Evolutionary conservation across 2,329 filamentous ascomycete genomes (phyloP), one percentile per base, ranked within the genome.

Genomic region (Colletotrichum filicis): DNA sequence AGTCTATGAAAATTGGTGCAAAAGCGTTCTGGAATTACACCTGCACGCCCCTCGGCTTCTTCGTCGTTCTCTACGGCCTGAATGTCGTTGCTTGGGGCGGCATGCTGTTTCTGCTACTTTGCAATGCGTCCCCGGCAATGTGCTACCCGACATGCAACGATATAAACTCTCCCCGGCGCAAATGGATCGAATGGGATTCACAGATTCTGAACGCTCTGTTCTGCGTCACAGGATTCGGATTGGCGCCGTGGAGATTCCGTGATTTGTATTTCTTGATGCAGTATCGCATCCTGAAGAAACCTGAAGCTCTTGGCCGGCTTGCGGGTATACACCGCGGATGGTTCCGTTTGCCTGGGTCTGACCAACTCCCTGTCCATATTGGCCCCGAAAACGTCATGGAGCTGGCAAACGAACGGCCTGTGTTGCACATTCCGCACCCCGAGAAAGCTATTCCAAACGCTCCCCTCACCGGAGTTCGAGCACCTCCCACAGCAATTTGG

Each of bases 71-170:
- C 6, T 97, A 97, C 81, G 91, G 92, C 14, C 87, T 97, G 70
- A 95, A 96, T 75, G 89, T 97, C 24, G 90, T 97, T 11, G 95
- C 93, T 0, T 97, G 95, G 95, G 95, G 95, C 64, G 94, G 93
- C 71, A 97, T 97, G 95, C 87, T 97, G 42, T 97, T 97, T 83
- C 85, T 97, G 22, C 86, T 98, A 2, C 90, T 97, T 30, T 93
- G 92, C 85, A 94, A 95, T 78, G 94, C 88, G 68, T 85, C 90
- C 2, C 92, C 92, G 7, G 90, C 90, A 73, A 95, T 95, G 93
- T 95, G 94, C 85, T 80, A 87, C 76, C 92, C 88, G 0, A 85
- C 85, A 46, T 96, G 94, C 84, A 88, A 94, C 79, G 87, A 93
- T 76, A 92, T 94, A 79, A 85, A 94, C 78, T 95, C 93, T 0